Conservation (phyloP, 306 rosid species). For the Ceratonia siliqua region DNA sequence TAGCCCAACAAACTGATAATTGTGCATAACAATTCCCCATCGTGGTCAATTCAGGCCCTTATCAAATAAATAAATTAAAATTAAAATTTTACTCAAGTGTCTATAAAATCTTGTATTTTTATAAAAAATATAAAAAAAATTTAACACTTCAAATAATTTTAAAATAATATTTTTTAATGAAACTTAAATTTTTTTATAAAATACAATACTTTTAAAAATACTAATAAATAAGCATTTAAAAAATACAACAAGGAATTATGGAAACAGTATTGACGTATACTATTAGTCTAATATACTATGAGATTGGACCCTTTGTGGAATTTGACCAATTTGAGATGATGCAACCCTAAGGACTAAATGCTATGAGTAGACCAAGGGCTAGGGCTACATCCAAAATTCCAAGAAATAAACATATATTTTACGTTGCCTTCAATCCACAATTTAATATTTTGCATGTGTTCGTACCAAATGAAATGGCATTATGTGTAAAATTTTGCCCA, state of each 20-base stretch:
- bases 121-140: no score
- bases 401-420: not conserved
- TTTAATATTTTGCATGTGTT: not conserved
- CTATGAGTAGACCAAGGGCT: not conserved
- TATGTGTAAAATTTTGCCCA: not conserved
- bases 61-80: not conserved
- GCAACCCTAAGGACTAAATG: not conserved
- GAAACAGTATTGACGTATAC: not conserved
- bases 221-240: no score
- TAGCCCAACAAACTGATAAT: not conserved
- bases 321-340: conserved; percentile 2
- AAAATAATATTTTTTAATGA: no score
- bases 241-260: not conserved
- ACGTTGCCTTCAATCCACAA: not conserved
- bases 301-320: not conserved
- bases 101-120: no score
- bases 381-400: conserved; percentile 13
- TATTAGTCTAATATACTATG: not conserved
- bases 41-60: not conserved
- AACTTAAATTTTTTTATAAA: no score
- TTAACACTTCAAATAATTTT: no score
- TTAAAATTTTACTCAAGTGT: no score
- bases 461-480: conserved; percentile 24
- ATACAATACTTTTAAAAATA: no score
- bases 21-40: not conserved